Base-by-base conservation (phyloP, 495 filamentous ascomycete species). In the Glonium stellatum region DNA sequence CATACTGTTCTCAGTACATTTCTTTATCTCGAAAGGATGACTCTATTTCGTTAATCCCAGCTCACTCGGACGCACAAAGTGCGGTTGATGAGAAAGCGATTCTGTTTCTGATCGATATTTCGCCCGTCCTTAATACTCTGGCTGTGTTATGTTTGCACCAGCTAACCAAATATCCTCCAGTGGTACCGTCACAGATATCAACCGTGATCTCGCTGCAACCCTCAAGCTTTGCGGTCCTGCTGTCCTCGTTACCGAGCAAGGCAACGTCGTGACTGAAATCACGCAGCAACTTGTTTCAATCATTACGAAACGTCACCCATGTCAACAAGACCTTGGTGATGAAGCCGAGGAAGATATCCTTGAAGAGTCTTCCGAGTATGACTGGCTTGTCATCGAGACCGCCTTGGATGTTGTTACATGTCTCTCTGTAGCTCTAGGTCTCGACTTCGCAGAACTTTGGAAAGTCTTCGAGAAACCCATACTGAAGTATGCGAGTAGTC, bases 361-460 rank as follows among this genome's bases (percentile, higher is more conserved):
- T 27, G 86, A 92, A 36, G 90, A 93, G 69, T 87, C 85, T 18
- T 92, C 93, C 18, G 93, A 98, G 77, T 97, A 92, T 69, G 93
- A 97, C 75, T 97, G 93, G 93, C 82, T 95, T 25, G 84, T 95
- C 47, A 87, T 98, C 52, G 93, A 98, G 74, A 96, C 89, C 18
- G 90, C 89, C 13, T 80, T 97, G 60, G 93, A 98, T 62, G 88
- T 92, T 37, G 78, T 96, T 34, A 87, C 89, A 41, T 88, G 87
- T 31, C 79, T 98, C 31, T 84, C 92, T 18, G 81, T 81, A 37
- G 92, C 88, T 27, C 84, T 97, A 13, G 95, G 95, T 22, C 73
- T 80, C 18, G 84, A 84, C 64, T 97, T 96, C 69, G 76, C 78
- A 48, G 84, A 96, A 74, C 77, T 96, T 56, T 97, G 90, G 89